Evolutionary conservation across 2,329 filamentous ascomycete genomes (phyloP).

Genomic region (Penicillium sp.): DNA sequence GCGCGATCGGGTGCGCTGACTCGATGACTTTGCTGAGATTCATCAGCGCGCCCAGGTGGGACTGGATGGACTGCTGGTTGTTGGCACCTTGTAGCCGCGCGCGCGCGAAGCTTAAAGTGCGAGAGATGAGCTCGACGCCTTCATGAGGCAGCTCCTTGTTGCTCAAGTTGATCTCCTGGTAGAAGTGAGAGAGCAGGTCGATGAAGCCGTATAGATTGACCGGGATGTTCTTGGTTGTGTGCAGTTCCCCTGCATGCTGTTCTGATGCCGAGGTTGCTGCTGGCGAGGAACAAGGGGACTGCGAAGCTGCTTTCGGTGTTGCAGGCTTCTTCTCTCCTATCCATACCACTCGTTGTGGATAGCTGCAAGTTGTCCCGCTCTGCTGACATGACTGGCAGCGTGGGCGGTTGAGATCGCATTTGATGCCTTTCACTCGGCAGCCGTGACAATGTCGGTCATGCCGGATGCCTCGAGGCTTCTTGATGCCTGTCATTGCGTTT

Average conservation of each 20-base stretch:
- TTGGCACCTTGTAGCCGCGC: conserved; percentile 22
- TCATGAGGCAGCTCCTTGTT: conserved; percentile 21
- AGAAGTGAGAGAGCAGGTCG: conserved; percentile 25
- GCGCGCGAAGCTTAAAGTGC: conserved; percentile 25
- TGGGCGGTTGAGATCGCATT: conserved; percentile 33
- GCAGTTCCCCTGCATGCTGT: background rate
- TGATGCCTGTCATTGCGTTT: conserved; percentile 13
- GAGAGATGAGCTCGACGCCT: conserved; percentile 25
- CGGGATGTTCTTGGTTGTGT: conserved; percentile 4
- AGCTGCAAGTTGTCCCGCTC: conserved; percentile 20
- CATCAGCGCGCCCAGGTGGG: conserved; percentile 36
- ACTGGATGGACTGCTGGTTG: conserved; percentile 23
- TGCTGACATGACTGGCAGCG: conserved; percentile 27
- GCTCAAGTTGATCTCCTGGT: conserved; percentile 24
- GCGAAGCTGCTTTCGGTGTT: background rate
- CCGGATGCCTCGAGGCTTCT: conserved; percentile 32
- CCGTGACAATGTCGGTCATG: conserved; percentile 30
- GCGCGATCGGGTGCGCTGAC: conserved; percentile 42
- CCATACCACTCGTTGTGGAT: conserved; percentile 30
- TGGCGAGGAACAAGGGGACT: background rate
- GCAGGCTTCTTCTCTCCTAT: conserved; percentile 14
- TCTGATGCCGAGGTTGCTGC: background rate
- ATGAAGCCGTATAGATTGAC: conserved; percentile 29
- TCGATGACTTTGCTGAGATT: conserved; percentile 42
- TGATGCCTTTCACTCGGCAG: conserved; percentile 26